phyloP scores from a whole-genome alignment of 1,284 basidiomycete genomes.

The Volvariella volvacea region DNA sequence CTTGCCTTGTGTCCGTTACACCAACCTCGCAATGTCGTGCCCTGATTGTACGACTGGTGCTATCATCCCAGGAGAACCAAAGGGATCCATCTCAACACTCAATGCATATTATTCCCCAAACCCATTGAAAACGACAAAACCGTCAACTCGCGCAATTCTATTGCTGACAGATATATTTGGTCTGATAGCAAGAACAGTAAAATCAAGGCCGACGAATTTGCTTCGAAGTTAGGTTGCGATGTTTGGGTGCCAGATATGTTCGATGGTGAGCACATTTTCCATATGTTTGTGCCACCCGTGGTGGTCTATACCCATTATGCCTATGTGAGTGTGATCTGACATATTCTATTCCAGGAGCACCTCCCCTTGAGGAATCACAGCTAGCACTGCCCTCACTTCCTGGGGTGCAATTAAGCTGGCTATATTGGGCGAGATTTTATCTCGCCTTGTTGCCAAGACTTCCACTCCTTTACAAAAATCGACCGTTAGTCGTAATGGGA shows the following conservation, averaged over 20 bases:
- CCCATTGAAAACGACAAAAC: conserved; percentile 10
- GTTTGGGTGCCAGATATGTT: conserved; percentile 61
- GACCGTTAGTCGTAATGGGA: conserved; percentile 31
- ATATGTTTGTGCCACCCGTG: too few relatives aligned
- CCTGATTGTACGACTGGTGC: conserved; percentile 30
- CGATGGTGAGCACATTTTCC: conserved; percentile 22
- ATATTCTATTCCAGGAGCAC: too few relatives aligned
- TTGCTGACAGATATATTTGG: conserved; percentile 59
- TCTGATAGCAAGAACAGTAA: conserved; percentile 49
- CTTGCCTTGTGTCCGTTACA: too few relatives aligned
- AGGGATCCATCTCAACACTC: conserved; percentile 27
- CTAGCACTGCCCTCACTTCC: conserved; percentile 8
- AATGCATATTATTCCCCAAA: conserved; percentile 37
- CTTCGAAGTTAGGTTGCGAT: conserved; percentile 44
- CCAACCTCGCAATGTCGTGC: conserved; percentile 22
- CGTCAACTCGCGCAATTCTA: conserved; percentile 37
- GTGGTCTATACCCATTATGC: too few relatives aligned
- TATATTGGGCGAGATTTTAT: conserved; percentile 25
- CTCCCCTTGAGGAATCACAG: too few relatives aligned
- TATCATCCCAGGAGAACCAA: conserved; percentile 33
- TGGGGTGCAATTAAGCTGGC: conserved; percentile 28
- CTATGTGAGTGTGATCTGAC: too few relatives aligned
- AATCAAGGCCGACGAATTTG: conserved; percentile 55
- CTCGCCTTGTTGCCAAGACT: conserved; percentile 23
- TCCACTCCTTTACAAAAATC: conserved; percentile 26